Percentiles rank a stretch among this genome's conserved stretches.
Evolutionary conservation across 352 stramenopile genomes (phyloP).

Genomic region (Phytophthora parvispora): DNA sequence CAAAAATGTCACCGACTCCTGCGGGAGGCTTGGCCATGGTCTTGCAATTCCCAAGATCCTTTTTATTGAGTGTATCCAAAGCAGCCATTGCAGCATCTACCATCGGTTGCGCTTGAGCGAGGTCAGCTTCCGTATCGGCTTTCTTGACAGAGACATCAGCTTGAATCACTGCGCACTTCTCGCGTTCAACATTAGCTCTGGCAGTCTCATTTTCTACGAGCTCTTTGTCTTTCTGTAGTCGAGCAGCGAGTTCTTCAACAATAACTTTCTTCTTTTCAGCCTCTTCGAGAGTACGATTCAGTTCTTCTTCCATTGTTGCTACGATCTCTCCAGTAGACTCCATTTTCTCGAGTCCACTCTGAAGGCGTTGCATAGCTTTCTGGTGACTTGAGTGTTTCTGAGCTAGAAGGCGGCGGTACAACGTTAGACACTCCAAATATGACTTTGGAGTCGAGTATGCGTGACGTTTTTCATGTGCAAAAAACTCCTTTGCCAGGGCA

Average conservation of each 20-base stretch:
- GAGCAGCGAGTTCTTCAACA: constrained; percentile 94
- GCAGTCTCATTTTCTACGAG: constrained; percentile 94
- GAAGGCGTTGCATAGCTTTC: constrained; percentile 83
- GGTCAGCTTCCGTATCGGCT: constrained; percentile 80
- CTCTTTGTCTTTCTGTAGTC: constrained; percentile 93
- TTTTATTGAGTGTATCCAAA: constrained; percentile 92
- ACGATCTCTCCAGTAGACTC: constrained; percentile 91
- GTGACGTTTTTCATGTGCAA: constrained; percentile 74
- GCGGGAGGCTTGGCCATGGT: constrained; percentile 93
- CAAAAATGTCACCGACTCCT: constrained; percentile 91
- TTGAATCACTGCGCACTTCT: constrained; percentile 94
- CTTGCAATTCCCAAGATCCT: constrained; percentile 93
- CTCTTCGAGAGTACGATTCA: constrained; percentile 91
- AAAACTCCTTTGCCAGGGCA: constrained; percentile 84
- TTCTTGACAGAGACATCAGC: constrained; percentile 94
- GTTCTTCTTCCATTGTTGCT: constrained; percentile 93
- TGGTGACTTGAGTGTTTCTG: constrained; percentile 71
- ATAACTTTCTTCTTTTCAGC: constrained; percentile 94
- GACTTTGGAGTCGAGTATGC: constrained; percentile 96
- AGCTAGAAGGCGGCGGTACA: constrained; percentile 86
- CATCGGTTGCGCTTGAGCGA: constrained; percentile 82
- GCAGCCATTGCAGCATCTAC: constrained; percentile 91
- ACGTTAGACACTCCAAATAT: constrained; percentile 93
- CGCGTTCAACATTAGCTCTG: constrained; percentile 91
- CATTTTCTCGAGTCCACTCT: constrained; percentile 93